phyloP scores from a whole-genome alignment of 441 rosid genomes.

The Erodium texanum region DNA sequence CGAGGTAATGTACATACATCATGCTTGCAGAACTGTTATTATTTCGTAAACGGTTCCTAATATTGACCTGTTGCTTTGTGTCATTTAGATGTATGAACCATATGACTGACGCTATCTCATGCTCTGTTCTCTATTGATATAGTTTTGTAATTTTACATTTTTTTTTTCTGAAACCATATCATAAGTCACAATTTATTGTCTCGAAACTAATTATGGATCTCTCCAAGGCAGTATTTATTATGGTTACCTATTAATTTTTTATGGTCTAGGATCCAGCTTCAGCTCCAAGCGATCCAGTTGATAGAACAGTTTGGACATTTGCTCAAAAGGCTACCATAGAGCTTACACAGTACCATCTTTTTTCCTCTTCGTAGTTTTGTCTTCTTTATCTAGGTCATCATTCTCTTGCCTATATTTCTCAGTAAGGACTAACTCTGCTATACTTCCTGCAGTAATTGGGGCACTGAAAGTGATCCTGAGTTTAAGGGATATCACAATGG shows the following conservation, averaged over 20 bases:
- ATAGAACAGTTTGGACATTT: conserved; percentile 79
- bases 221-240: background rate
- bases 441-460: conserved; percentile 67
- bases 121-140: background rate
- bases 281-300: conserved; percentile 60
- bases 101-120: background rate
- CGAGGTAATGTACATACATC: conserved; percentile 40
- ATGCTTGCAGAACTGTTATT: background rate
- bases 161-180: background rate
- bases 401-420: conserved; percentile 5
- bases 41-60: background rate
- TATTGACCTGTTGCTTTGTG: too few relatives aligned
- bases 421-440: conserved; percentile 15
- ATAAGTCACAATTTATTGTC: background rate
- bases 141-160: too few relatives aligned
- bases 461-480: conserved; percentile 79
- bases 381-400: background rate
- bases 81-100: background rate
- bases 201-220: background rate
- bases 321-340: conserved; percentile 70
- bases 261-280: conserved; percentile 48
- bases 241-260: background rate
- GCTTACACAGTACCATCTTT: conserved; percentile 41
- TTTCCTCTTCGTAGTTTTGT: background rate
- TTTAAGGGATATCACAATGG: conserved; percentile 91